phyloP scores from a whole-genome alignment of 495 filamentous ascomycete species.

The Glutinoglossum americanum region DNA sequence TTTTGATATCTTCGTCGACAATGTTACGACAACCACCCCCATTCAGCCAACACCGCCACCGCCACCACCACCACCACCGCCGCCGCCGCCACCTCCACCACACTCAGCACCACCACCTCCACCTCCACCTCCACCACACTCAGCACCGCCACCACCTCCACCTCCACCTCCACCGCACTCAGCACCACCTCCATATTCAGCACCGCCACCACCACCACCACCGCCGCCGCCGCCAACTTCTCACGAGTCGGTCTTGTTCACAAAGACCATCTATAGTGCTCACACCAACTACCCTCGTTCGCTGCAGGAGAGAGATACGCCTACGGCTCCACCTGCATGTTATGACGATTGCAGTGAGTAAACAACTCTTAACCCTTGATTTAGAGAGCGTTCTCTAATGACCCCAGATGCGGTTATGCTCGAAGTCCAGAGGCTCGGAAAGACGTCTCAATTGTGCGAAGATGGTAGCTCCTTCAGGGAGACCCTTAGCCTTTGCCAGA shows the following conservation, averaged over 20 bases:
- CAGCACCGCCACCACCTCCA: neutral
- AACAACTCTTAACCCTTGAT: neutral
- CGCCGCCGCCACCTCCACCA: neutral
- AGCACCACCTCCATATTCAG: too few relatives aligned
- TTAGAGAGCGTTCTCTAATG: neutral
- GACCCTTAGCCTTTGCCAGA: constrained; percentile 19
- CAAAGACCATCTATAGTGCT: neutral
- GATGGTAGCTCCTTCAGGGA: constrained; percentile 20
- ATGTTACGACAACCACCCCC: neutral
- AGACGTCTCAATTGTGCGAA: constrained; percentile 23
- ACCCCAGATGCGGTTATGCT: constrained; percentile 8
- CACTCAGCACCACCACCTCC: neutral
- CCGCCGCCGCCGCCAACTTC: too few relatives aligned
- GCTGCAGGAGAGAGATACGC: neutral
- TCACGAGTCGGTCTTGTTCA: too few relatives aligned
- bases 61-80: neutral
- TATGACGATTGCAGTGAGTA: constrained; percentile 31
- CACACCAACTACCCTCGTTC: neutral
- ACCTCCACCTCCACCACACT: neutral
- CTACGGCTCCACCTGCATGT: constrained; percentile 24
- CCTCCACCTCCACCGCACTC: neutral
- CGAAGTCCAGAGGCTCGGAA: constrained; percentile 27
- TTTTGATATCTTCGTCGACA: constrained; percentile 33
- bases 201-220: too few relatives aligned
- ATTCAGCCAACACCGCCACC: neutral